Base-by-base conservation (phyloP, 345 rosid genomes). In the Brassica incana region DNA sequence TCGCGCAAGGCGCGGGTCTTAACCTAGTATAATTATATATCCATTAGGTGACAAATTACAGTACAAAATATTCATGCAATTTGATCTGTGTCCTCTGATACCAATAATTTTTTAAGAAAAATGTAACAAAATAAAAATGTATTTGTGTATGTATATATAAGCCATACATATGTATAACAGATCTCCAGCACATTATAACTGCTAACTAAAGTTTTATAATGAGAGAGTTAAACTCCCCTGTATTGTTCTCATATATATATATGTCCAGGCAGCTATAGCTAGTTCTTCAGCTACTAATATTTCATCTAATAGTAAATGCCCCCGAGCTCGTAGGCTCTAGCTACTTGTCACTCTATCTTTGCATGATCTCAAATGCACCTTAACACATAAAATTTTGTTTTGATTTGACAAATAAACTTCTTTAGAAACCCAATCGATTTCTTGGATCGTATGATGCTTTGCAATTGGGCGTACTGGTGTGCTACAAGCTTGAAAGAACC, bases 401-500 rank as follows among this genome's bases (percentile, higher is more conserved):
- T 15, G 2, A 14, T 5, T 67, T 75, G 43, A 75, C 71, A 54
- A 38, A 1, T 52, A 1, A 0, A n/a, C 58, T 14, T 9, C 52
- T 36, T 27, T 5, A 5, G 11, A 20, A 75, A 27, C 3, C 1
- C n/a, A 58, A 30, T 48, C 11, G 18, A 62, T n/a, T 23, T 70
- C 20, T 20, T 63, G 80, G 76, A 71, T 77, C 65, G 14, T 52
- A 62, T 10, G 32, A 71, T 56, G 29, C 68, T 72, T 56, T 65
- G 72, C 15, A 45, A 65, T 72, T 65, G 65, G 77, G 77, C 40
- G 66, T 72, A 29, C 72, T 78, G 52, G 40, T 78, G 67, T 56
- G 67, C 38, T 72, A 65, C 65, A 72, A 56, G 61, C 72, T 54
- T 78, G 69, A 67, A 59, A 30, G 30, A 77, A 29, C 72, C 81